Evolutionary conservation across 768 basidiomycete species (phyloP).

Genomic region (Russula brevipes): DNA sequence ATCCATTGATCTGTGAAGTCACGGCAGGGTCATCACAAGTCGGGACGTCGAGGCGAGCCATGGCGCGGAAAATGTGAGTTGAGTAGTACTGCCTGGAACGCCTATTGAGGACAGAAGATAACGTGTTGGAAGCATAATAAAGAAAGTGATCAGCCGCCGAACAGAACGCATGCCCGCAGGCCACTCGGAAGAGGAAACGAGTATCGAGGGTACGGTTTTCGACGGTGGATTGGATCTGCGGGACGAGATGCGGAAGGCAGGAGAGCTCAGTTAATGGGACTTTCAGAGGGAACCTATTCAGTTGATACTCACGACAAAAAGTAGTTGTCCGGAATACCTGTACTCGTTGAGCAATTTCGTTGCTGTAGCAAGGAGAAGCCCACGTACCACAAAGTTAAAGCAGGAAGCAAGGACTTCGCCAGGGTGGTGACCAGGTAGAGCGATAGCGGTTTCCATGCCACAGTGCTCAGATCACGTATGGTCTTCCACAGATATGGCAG

Average conservation of each 20-base stretch:
- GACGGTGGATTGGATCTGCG: constrained; percentile 17
- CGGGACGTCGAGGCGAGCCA: constrained; percentile 69
- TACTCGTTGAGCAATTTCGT: background rate
- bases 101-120: constrained; percentile 47
- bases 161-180: constrained; percentile 51
- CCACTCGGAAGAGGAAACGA: constrained; percentile 10
- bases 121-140: constrained; percentile 33
- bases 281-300: background rate
- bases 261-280: no score
- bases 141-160: constrained; percentile 45
- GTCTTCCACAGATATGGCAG: constrained; percentile 67
- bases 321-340: constrained; percentile 19
- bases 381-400: constrained; percentile 12
- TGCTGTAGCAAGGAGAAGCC: background rate
- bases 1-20: constrained; percentile 56
- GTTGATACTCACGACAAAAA: constrained; percentile 25
- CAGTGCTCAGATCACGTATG: constrained; percentile 26
- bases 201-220: constrained; percentile 17
- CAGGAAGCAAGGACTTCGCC: constrained; percentile 4
- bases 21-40: constrained; percentile 67
- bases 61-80: constrained; percentile 57
- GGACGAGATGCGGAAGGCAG: no score
- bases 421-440: constrained; percentile 1
- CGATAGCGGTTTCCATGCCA: constrained; percentile 11
- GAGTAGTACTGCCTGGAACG: constrained; percentile 60